Evolutionary conservation across 2,329 filamentous ascomycete species (phyloP), one percentile per base, ranked within the genome.

Genomic region (Pseudogymnoascus pannorum): DNA sequence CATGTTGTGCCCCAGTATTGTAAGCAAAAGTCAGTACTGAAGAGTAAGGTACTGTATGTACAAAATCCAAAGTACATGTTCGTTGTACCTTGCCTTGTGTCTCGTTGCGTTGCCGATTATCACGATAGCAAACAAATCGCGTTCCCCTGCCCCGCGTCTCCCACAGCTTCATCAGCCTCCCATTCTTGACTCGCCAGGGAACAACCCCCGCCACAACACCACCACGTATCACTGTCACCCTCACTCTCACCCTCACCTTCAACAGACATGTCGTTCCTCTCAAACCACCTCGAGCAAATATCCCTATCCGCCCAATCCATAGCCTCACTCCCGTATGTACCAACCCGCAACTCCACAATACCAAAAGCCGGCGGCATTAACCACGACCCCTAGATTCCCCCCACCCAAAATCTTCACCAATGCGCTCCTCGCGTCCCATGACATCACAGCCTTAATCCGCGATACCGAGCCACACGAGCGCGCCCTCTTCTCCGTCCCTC

Each of bases 401-500:
- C 85, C 85, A 1, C 91, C 93, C n/a, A 95, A 91, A 70, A 92
- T 94, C 71, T 99, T 97, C 77, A 94, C 92, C 67, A 97, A 96
- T 73, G 92, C 94, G 33, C 82, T 99, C 38, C 86, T 97, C 57
- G 87, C 88, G 61, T 87, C 87, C 67, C 87, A 92, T 74, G 94
- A 99, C 74, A 97, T 99, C 68, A 97, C 94, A 3, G 85, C 90
- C 11, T 79, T 99, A 57, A 97, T 99, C 70, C 89, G 94, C 64
- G 94, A 99, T 73, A 97, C 93, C 3, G 94, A 99, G 75, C 78
- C 88, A 20, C 93, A 97, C 76, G 94, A 99, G 74, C 88, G 92
- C 70, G 93, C 93, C 5, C 85, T 99, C 16, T 99, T 97, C 78
- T 95, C 93, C 36, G 87, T 96, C 0, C 92, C 93, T 1, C 86